Evolutionary conservation across 2,329 filamentous ascomycete species (phyloP).

Genomic region (Arthrobotrys megalospora): DNA sequence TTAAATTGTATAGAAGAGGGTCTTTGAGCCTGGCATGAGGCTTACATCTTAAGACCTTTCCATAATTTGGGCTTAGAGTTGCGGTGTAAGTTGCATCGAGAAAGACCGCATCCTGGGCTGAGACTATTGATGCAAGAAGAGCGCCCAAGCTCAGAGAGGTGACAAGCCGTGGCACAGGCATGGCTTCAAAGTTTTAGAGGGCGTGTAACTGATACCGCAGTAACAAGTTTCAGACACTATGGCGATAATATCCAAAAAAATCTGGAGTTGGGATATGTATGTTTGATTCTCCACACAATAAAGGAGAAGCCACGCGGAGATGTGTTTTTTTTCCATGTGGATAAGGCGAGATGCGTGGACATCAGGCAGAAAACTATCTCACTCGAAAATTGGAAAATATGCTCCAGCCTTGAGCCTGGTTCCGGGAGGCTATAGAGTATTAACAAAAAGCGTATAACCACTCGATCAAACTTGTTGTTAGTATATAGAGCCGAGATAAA

Average conservation of each 20-base stretch:
- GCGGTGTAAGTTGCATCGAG: neutral
- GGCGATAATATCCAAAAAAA: neutral
- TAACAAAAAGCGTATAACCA: too few relatives aligned
- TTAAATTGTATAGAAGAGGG: too few relatives aligned
- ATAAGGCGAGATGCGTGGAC: neutral
- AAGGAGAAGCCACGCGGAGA: neutral
- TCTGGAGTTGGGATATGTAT: neutral
- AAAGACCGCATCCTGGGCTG: slow-evolving; percentile 13
- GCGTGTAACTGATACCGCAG: too few relatives aligned
- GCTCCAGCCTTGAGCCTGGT: neutral
- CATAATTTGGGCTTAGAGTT: neutral
- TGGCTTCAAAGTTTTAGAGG: neutral
- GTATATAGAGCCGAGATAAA: too few relatives aligned
- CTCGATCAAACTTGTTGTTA: too few relatives aligned
- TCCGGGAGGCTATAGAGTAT: neutral
- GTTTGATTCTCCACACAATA: too few relatives aligned
- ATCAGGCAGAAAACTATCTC: slow-evolving; percentile 10
- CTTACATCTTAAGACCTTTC: slow-evolving; percentile 5
- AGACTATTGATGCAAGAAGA: neutral
- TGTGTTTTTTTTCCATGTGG: neutral
- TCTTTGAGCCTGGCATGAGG: neutral
- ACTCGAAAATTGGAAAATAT: neutral
- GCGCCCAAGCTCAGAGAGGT: neutral
- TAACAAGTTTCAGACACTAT: too few relatives aligned
- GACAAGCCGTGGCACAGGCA: neutral